Evolutionary conservation across 2,329 filamentous ascomycete genomes (phyloP).

Genomic region (Pseudocercospora fuligena): DNA sequence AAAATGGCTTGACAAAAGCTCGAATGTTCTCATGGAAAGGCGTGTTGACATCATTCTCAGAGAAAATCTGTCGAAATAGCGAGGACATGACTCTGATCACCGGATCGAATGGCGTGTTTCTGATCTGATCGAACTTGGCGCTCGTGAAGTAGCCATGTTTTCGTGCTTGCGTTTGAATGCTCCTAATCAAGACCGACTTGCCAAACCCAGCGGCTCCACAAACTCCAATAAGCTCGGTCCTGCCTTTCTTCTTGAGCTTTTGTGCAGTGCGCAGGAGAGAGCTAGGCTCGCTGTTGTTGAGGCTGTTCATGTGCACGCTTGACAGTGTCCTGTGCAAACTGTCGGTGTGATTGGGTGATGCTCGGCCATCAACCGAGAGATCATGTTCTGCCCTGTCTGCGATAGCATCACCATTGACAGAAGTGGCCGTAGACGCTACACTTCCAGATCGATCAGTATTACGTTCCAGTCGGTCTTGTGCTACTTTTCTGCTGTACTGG

Average conservation of each 20-base stretch:
- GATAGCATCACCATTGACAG: conserved; percentile 22
- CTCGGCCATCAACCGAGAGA: conserved; percentile 28
- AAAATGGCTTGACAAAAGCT: conserved; percentile 60
- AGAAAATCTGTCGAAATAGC: conserved; percentile 68
- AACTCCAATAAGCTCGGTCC: conserved; percentile 65
- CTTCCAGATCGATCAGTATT: conserved; percentile 22
- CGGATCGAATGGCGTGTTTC: conserved; percentile 65
- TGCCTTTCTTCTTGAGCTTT: conserved; percentile 57
- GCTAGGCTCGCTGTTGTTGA: conserved; percentile 29
- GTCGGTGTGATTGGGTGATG: conserved; percentile 29
- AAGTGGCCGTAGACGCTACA: conserved; percentile 26
- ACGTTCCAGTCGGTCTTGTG: conserved; percentile 19
- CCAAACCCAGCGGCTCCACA: conserved; percentile 62
- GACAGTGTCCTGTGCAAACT: conserved; percentile 30
- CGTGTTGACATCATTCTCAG: conserved; percentile 65
- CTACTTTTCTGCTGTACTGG: conserved; percentile 12
- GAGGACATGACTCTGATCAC: conserved; percentile 65
- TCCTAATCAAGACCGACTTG: conserved; percentile 65
- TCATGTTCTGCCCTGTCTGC: conserved; percentile 17
- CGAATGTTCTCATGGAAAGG: conserved; percentile 65
- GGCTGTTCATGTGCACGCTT: conserved; percentile 24
- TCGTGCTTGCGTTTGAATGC: conserved; percentile 61
- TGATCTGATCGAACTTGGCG: conserved; percentile 64
- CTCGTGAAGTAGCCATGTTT: conserved; percentile 65
- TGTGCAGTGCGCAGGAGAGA: conserved; percentile 48